These are phyloP conservation scores for Suillus hirtellus DNA, from an alignment of 768 basidiomycete genomes.

Conservation along the genomic window DNA sequence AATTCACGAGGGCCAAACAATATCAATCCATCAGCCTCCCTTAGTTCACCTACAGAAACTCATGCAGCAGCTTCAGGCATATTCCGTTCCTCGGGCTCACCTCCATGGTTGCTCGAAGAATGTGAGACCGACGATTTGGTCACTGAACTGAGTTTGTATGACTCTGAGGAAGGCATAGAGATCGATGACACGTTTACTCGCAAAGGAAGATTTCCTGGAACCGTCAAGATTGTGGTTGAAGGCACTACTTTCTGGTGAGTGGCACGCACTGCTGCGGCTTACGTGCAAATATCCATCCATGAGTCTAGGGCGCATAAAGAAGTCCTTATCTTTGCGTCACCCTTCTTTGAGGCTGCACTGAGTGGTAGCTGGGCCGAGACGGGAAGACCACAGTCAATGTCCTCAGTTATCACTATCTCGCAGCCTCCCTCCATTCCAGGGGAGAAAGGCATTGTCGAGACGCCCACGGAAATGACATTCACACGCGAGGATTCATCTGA, in stretches of 20 bases:
- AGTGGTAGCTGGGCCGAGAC: constrained; percentile 94
- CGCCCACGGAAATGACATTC: constrained; percentile 58
- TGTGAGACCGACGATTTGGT: constrained; percentile 68
- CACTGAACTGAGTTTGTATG: constrained; percentile 67
- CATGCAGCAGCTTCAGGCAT: constrained; percentile 86
- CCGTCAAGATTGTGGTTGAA: constrained; percentile 89
- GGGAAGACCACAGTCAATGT: constrained; percentile 74
- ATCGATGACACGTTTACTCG: constrained; percentile 79
- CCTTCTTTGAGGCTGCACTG: constrained; percentile 90
- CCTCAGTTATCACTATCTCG: constrained; percentile 82
- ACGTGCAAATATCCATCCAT: constrained; percentile 11
- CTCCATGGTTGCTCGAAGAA: constrained; percentile 79
- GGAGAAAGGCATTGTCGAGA: constrained; percentile 40
- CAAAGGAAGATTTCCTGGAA: constrained; percentile 70
- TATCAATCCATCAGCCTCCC: constrained; percentile 74
- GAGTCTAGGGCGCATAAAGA: constrained; percentile 83
- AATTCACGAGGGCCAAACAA: constrained; percentile 77
- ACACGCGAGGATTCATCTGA: constrained; percentile 54
- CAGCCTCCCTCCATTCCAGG: constrained; percentile 66
- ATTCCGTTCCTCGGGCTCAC: constrained; percentile 78
- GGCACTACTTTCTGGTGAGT: constrained; percentile 88
- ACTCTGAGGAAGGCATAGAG: constrained; percentile 71
- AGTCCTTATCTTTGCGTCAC: constrained; percentile 88
- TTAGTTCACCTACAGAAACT: constrained; percentile 85
- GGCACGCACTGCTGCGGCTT: constrained; percentile 9